A percentile compares a stretch with the other conserved stretches of the same genome.
These are phyloP conservation scores for Solanum sparsipilum DNA, from an alignment of 257 asterid genomes.

Conservation along the genomic window DNA sequence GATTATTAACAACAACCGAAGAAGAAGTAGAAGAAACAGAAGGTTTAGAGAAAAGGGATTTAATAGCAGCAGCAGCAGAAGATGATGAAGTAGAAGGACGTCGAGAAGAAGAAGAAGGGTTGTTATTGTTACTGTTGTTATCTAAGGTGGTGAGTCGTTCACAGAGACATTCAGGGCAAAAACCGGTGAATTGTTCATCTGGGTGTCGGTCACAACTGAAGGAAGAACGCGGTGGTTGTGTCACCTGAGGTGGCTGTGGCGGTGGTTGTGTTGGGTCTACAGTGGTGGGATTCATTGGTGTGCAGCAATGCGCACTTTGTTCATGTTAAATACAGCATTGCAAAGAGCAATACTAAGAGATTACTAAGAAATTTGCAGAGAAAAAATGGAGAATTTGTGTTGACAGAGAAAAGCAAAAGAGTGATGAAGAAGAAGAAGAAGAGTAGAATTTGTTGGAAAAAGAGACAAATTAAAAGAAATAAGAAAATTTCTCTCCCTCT, in stretches of 20 bases:
- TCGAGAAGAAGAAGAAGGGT: conserved; percentile 35
- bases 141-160: conserved; percentile 63
- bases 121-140: conserved; percentile 25
- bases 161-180: conserved; percentile 65
- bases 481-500: not conserved
- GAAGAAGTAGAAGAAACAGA: conserved; percentile 4
- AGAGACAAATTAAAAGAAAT: conserved; percentile 5
- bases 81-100: conserved; percentile 59
- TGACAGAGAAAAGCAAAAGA: not conserved
- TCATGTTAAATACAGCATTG: conserved; percentile 8
- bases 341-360: not conserved
- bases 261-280: conserved; percentile 45
- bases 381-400: not conserved
- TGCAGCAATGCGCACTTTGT: conserved; percentile 20
- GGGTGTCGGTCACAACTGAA: conserved; percentile 70
- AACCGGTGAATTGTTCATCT: conserved; percentile 47
- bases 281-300: conserved; percentile 47
- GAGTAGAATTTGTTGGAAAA: not conserved
- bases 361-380: not conserved
- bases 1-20: conserved; percentile 16
- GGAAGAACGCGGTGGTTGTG: conserved; percentile 60
- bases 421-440: not conserved
- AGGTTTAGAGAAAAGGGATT: conserved; percentile 39
- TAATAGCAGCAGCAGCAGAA: conserved; percentile 46
- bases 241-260: conserved; percentile 41